phyloP scores from a whole-genome alignment of 371 early-diverging fungal species.

The Mucor ambiguus region DNA sequence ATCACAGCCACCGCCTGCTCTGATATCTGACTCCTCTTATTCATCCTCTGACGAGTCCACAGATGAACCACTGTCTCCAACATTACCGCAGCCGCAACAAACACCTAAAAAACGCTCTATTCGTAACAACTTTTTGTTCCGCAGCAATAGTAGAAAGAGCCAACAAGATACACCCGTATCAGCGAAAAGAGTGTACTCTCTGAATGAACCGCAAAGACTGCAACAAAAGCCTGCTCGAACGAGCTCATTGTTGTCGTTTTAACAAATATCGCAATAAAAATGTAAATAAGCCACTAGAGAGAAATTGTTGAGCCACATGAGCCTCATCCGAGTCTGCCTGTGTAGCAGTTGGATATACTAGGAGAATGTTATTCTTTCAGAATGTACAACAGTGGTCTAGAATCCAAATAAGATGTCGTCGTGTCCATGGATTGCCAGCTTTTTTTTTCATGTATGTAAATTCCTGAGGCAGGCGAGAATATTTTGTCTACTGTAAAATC shows the following conservation, averaged over 20 bases:
- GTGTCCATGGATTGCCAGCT: not conserved
- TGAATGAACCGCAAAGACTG: not conserved
- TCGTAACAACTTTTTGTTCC: constrained; percentile 7
- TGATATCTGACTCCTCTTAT: constrained; percentile 13
- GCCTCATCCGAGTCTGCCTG: not conserved
- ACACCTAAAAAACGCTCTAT: constrained; percentile 6
- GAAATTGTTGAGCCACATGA: not conserved
- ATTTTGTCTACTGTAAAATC: not conserved
- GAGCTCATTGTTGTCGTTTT: constrained; percentile 5
- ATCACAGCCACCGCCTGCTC: not conserved
- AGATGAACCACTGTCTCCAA: constrained; percentile 5
- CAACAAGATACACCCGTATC: not conserved
- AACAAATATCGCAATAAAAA: not conserved
- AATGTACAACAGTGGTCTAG: not conserved
- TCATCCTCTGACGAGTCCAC: constrained; percentile 1
- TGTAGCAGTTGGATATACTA: not conserved
- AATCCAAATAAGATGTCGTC: not conserved
- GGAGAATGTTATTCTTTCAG: not conserved
- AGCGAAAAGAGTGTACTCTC: not conserved
- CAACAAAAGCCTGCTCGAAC: constrained; percentile 10
- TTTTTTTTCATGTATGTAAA: not conserved
- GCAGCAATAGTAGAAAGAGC: not conserved
- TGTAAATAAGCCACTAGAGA: not conserved
- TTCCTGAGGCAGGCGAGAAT: not conserved
- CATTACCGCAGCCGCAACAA: not conserved